Percentiles rank a stretch among this genome's conserved stretches.
Evolutionary conservation across 1,284 basidiomycete species (phyloP).

Genomic region (Bjerkandera adusta): DNA sequence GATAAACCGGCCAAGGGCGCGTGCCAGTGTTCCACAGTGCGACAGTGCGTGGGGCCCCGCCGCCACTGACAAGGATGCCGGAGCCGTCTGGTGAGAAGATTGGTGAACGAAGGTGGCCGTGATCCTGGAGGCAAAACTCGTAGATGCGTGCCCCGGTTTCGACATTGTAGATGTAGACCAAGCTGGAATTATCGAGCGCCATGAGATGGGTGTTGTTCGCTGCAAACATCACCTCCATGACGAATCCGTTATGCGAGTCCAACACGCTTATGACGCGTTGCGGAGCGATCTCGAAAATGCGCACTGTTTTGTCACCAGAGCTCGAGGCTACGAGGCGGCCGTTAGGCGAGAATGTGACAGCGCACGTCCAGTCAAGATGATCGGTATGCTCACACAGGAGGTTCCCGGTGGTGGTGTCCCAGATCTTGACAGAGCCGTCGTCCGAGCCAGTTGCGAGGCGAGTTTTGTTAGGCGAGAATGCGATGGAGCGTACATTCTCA

Average conservation of each 20-base stretch:
- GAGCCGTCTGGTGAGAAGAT: too few species aligned
- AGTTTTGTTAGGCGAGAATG: slow-evolving; percentile 24
- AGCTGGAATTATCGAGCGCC: too few species aligned
- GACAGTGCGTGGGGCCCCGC: too few species aligned
- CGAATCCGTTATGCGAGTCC: slow-evolving; percentile 15
- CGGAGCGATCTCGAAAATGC: slow-evolving; percentile 11
- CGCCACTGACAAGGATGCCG: too few species aligned
- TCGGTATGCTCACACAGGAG: slow-evolving; percentile 30
- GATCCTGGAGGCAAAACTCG: too few species aligned
- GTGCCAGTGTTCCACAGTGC: too few species aligned
- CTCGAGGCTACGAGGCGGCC: slow-evolving; percentile 18
- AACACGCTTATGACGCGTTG: slow-evolving; percentile 11
- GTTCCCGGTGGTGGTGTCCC: slow-evolving; percentile 24
- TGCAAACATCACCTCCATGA: slow-evolving; percentile 15
- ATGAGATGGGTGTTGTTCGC: slow-evolving; percentile 16
- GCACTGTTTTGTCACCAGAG: slow-evolving; percentile 14
- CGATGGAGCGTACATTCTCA: slow-evolving; percentile 15
- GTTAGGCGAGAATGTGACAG: slow-evolving; percentile 19
- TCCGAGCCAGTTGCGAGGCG: slow-evolving; percentile 23
- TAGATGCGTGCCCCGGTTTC: too few species aligned
- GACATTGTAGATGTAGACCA: too few species aligned
- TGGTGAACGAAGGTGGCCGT: too few species aligned
- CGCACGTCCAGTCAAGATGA: slow-evolving; percentile 15
- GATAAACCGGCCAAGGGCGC: too few species aligned
- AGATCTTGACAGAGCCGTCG: slow-evolving; percentile 25